Evolutionary conservation across 306 rosid species (phyloP), one percentile per base, ranked within the genome.

Genomic region (Quercus glauca): DNA sequence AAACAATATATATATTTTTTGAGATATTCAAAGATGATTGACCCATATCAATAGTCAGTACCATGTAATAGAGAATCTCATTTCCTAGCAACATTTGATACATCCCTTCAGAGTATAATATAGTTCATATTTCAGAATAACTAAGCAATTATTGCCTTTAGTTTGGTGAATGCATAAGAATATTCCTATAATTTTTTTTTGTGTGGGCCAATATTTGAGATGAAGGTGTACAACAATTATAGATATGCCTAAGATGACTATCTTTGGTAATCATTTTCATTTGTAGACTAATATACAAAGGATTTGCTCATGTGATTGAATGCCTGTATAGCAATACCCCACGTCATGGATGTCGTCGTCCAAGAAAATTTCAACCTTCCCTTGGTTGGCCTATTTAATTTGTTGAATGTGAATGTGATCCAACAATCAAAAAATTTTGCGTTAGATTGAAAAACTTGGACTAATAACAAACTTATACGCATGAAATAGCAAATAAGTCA

Each of bases 91-190:
- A 49, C 53, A 65, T 63, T 53, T 53, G 37, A 77, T 80, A 56
- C 76, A 77, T 70, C 76, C 60, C 58, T 28, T 55, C 0, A 35
- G 26, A 53, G 58, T n/a, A 43, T 43, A 59, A 52, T 5, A 57
- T 61, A 49, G 53, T 49, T 49, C 17, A 49, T 49, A 49, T 49
- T 49, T 49, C 5, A 35, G 23, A 28, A 35, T 68, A 73, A 73
- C 55, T 61, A 65, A 76, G 68, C 35, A 76, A 69, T 78, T 18
- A 37, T 58, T 19, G 55, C 5, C 6, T 19, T 28, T 11, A 69
- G 41, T 69, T 56, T 64, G 89, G 90, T 89, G 83, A 90, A 79
- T 85, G 90, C 82, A 83, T 78, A 14, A 35, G 83, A 88, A 88
- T 87, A 85, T 89, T 89, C 89, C 74, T 74, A 55, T 17, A 35